Conservation (phyloP, 1,139 yeast species). For the Candida sanyaensis region DNA sequence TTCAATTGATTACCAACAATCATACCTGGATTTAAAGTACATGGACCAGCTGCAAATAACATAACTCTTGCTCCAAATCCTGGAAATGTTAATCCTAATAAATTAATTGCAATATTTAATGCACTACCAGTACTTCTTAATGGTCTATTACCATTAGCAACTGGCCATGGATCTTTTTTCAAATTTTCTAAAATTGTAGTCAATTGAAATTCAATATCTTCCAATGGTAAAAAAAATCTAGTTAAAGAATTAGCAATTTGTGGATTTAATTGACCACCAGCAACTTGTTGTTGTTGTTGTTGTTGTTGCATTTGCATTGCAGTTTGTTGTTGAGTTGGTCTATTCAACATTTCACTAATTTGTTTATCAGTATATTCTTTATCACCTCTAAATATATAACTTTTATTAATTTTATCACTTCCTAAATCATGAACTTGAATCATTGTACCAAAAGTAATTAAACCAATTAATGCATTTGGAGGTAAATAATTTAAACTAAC, state of each 20-base stretch:
- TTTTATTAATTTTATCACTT: conserved; percentile 72
- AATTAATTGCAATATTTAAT: conserved; percentile 75
- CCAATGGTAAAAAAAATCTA: conserved; percentile 83
- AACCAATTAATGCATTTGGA: conserved; percentile 89
- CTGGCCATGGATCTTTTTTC: conserved; percentile 89
- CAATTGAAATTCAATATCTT: conserved; percentile 84
- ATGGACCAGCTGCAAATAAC: conserved; percentile 93
- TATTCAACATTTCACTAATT: conserved; percentile 71
- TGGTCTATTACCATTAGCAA: conserved; percentile 84
- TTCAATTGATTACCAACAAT: conserved; percentile 89
- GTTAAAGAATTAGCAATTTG: conserved; percentile 52
- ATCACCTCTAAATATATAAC: conserved; percentile 91
- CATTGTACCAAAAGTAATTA: conserved; percentile 92
- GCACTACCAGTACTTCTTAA: conserved; percentile 95
- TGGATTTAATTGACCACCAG: conserved; percentile 15
- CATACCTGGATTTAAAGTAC: conserved; percentile 94
- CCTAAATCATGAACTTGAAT: conserved; percentile 94
- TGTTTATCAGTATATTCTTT: conserved; percentile 81
- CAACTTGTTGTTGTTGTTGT: no score
- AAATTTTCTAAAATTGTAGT: conserved; percentile 79
- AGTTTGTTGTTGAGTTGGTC: conserved; percentile 33
- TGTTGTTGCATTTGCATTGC: conserved; percentile 27
- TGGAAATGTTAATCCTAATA: conserved; percentile 84
- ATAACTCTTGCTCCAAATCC: conserved; percentile 90
- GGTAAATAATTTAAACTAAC: conserved; percentile 84